These are phyloP conservation scores for Melanopsichium pennsylvanicum DNA, from an alignment of 1,284 basidiomycete genomes.

Conservation along the genomic window DNA sequence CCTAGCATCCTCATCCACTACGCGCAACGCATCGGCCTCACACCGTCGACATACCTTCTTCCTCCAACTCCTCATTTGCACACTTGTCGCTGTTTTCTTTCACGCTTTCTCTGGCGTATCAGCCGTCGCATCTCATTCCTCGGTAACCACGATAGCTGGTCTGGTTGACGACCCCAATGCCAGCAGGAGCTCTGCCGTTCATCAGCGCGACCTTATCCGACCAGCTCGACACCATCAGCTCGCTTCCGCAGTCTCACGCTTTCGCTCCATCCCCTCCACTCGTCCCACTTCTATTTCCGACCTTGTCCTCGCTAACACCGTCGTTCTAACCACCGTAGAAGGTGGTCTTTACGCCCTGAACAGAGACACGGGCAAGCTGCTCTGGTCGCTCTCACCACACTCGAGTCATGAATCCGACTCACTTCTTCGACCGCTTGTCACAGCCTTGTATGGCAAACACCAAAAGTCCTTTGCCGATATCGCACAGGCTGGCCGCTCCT, in stretches of 20 bases:
- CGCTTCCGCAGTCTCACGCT: slow-evolving; percentile 23
- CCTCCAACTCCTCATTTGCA: slow-evolving; percentile 33
- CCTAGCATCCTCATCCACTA: too few species aligned
- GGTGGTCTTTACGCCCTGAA: slow-evolving; percentile 87
- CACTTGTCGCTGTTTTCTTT: slow-evolving; percentile 23
- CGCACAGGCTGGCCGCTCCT: slow-evolving; percentile 29
- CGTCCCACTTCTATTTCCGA: slow-evolving; percentile 61
- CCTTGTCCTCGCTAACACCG: slow-evolving; percentile 76
- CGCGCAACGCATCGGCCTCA: too few species aligned
- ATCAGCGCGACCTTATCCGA: slow-evolving; percentile 24
- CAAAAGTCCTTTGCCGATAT: slow-evolving; percentile 56
- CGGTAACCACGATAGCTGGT: slow-evolving; percentile 1
- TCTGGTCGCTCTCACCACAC: slow-evolving; percentile 53
- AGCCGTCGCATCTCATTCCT: background rate
- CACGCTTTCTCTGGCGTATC: slow-evolving; percentile 16
- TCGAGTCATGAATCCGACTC: slow-evolving; percentile 40
- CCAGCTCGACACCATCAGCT: slow-evolving; percentile 12
- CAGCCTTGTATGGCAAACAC: slow-evolving; percentile 51
- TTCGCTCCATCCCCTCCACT: slow-evolving; percentile 15
- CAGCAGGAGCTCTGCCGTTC: slow-evolving; percentile 8
- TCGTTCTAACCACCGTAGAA: slow-evolving; percentile 86
- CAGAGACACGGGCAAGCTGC: slow-evolving; percentile 73
- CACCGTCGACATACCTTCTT: slow-evolving; percentile 7
- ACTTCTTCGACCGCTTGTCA: slow-evolving; percentile 51
- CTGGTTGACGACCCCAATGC: slow-evolving; percentile 11